Base-by-base conservation (phyloP, 2,329 filamentous ascomycete species). In the Neocatenulostroma microsporum region DNA sequence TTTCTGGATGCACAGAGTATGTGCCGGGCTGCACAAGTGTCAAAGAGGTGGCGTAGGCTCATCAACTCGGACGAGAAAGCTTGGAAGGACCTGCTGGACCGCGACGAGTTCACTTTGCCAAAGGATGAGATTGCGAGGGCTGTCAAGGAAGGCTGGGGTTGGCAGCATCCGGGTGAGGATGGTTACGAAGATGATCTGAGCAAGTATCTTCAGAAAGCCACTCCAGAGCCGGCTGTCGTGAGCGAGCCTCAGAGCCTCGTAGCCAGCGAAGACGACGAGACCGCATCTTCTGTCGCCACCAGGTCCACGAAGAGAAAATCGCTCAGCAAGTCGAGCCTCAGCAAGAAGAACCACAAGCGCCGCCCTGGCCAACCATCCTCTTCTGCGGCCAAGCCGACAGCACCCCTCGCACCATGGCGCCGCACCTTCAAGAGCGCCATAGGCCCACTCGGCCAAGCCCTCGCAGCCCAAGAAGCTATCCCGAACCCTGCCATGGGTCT, bases 111-210 rank as follows among this genome's bases (percentile, higher is more conserved):
- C 59, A 67, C 68, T 19, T 68, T 98, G 2, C 80, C 86, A 0
- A 70, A 80, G 1, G 85, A 84, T 13, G 91, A 98, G 61, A 70
- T 98, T 17, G 79, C 85, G 46, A 80, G 81, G 49, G 88, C 91
- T 20, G 87, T 96, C 37, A 69, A 71, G 27, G 85, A 96, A 66
- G 91, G 91, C 11, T 98, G 91, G 91, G 91, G 88, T 11, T 98
- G 91, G 87, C 91, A 98, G 58, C 85, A 89, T 55, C 85, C 88
- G 1, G 55, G 56, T 15, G 47, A 51, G 3, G 75, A 84, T 36
- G 85, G 83, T 17, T 85, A 74, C 37, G 91, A 98, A 60, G 73
- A 76, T 40, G 88, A 98, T 56, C 62, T 95, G 32, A 85, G 84
- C 59, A 71, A 69, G 4, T 68, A 69, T 5, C 17, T 40, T 10